Evolutionary conservation across 208 protist genomes (phyloP), one percentile per base, ranked within the genome.

Genomic region (Trichomonas tenax): DNA sequence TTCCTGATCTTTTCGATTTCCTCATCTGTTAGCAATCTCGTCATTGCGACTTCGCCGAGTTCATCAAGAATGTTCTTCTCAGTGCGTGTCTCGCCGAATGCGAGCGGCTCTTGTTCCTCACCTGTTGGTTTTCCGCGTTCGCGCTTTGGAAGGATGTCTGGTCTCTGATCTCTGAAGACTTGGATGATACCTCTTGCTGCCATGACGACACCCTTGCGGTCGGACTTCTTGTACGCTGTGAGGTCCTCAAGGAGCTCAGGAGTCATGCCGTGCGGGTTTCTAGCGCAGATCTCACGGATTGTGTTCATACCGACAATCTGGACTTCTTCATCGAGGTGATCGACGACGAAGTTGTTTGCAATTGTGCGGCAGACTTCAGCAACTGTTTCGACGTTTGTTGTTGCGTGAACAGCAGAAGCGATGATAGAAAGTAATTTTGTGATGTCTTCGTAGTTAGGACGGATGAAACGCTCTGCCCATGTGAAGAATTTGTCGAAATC

Each of bases 251-350:
- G 17, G 14, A 89, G n/a, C 48, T n/a, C 36, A 23, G 23, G n/a
- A 31, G 82, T 89, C 82, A 89, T 89, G 17, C 82, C 82, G 36
- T 89, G 82, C 31, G 82, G 82, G 48, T 89, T 89, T n/a, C 82
- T 44, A 17, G 82, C 82, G 23, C 82, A 89, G 10, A 89, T 89
- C 48, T 89, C 82, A 10, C 82, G 34, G 6, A 89, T 89, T 11
- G 82, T 89, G 41, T 89, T 89, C 17, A 89, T 31, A 46, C 82
- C 82, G 36, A 89, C 82, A 46, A 89, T 40, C 4, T 44, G 23
- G 9, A 89, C 36, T 89, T 89, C 82, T 89, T 89, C 82, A 48
- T 89, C 40, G 31, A 89, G 82, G 48, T 89, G 82, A 44, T 89
- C 82, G 34, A 40, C 82, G 3, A 89, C 82, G 31, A 89, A 89